phyloP scores from a whole-genome alignment of 768 basidiomycete species.

The Wakefieldia striispora region DNA sequence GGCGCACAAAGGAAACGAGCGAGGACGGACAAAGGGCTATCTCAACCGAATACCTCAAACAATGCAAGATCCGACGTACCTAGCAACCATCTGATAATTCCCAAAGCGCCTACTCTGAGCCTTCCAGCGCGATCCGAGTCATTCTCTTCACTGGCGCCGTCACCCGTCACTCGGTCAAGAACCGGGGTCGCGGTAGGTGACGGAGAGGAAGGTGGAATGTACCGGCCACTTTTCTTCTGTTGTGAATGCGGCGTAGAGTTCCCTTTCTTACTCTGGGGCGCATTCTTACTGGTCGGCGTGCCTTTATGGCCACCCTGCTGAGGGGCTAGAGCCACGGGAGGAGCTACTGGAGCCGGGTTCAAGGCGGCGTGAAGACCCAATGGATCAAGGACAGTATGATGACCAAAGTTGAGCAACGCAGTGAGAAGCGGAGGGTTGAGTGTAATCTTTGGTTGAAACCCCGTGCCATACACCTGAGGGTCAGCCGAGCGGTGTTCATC shows the following conservation, averaged over 20 bases:
- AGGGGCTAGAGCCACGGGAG: slow-evolving; percentile 6
- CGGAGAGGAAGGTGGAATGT: slow-evolving; percentile 31
- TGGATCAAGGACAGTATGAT: slow-evolving; percentile 60
- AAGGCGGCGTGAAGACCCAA: slow-evolving; percentile 53
- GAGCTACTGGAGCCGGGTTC: slow-evolving; percentile 58
- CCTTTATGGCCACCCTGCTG: slow-evolving; percentile 14
- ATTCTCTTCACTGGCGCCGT: slow-evolving; percentile 54
- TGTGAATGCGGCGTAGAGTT: slow-evolving; percentile 22
- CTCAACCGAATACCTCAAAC: background rate
- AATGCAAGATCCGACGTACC: slow-evolving; percentile 40
- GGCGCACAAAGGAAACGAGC: background rate
- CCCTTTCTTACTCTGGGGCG: slow-evolving; percentile 20
- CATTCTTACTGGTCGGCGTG: slow-evolving; percentile 6
- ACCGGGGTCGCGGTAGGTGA: slow-evolving; percentile 20
- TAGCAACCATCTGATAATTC: slow-evolving; percentile 60
- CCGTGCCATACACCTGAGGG: background rate
- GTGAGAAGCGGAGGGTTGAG: slow-evolving; percentile 33
- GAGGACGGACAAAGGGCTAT: background rate
- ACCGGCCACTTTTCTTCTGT: slow-evolving; percentile 32
- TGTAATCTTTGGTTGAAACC: slow-evolving; percentile 19
- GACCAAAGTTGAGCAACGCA: slow-evolving; percentile 49
- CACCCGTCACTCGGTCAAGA: slow-evolving; percentile 19
- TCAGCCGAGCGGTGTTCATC: background rate
- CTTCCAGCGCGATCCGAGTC: slow-evolving; percentile 70
- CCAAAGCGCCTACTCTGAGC: slow-evolving; percentile 65